phyloP scores from a whole-genome alignment of 2,329 filamentous ascomycete genomes.

The Fusarium haematococcum region DNA sequence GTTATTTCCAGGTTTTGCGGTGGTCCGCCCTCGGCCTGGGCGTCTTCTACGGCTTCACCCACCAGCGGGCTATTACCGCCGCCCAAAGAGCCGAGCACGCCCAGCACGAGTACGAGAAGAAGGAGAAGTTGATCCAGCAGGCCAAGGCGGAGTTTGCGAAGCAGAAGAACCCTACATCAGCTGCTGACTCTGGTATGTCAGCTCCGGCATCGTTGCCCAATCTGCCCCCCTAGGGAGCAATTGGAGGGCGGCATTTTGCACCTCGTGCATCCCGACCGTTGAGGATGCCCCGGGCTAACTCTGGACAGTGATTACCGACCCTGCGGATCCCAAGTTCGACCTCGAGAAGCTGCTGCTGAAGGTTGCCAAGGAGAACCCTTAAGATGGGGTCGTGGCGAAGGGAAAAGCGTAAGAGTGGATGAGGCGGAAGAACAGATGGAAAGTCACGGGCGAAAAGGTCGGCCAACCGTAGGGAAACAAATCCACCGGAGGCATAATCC shows the following conservation, averaged over 20 bases:
- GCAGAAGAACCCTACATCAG: conserved; percentile 69
- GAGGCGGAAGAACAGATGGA: conserved; percentile 43
- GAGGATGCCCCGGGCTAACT: conserved; percentile 37
- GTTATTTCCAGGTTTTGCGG: conserved; percentile 82
- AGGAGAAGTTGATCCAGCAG: conserved; percentile 90
- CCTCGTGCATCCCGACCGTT: conserved; percentile 2
- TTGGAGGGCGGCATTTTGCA: conserved; percentile 18
- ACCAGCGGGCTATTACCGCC: conserved; percentile 84
- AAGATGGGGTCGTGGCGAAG: conserved; percentile 43
- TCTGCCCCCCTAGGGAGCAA: conserved; percentile 13
- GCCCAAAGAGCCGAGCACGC: conserved; percentile 76
- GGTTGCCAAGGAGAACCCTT: conserved; percentile 66
- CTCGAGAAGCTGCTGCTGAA: conserved; percentile 85
- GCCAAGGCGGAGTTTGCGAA: conserved; percentile 92
- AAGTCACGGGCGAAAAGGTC: conserved; percentile 41
- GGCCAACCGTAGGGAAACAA: conserved; percentile 40
- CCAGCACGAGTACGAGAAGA: conserved; percentile 88
- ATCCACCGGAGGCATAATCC: conserved; percentile 44
- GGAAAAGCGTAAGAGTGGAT: conserved; percentile 34
- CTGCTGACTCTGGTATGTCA: conserved; percentile 50
- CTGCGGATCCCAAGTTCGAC: conserved; percentile 90
- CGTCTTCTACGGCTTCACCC: conserved; percentile 94
- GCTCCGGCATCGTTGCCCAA: conserved; percentile 2
- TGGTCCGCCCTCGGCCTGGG: conserved; percentile 94
- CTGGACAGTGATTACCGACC: conserved; percentile 64